Base-by-base conservation (phyloP, 768 basidiomycete species). In the Leccinum broughii region DNA sequence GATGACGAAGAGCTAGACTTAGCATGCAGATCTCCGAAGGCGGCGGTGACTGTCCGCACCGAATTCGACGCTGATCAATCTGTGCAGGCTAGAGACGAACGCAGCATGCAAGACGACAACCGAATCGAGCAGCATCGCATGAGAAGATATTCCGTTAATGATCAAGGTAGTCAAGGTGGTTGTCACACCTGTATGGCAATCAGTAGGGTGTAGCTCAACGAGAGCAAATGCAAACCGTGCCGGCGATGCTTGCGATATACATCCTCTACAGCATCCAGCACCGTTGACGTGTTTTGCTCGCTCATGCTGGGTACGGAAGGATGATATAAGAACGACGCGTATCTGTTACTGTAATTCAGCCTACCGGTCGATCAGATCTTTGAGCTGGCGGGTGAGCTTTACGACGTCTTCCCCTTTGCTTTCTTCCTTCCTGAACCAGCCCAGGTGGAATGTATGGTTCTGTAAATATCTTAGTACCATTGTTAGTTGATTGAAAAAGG, bases 71-170 rank as follows among this genome's bases (percentile, higher is more conserved):
- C 95, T 94, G 14, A 93, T 76, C 30, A 92, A 78, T 71, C 88
- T 89, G 74, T 95, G 85, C 50, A 98, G 74, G 57, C 86, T 84
- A 3, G 91, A 86, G 32, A 96, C 83, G 54, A 98, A 85, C 0
- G 92, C 89, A 0, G 93, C 93, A 68, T 96, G 86, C 1, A 97
- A 80, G 11, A 92, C 87, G 48, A 97, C 92, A 67, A 92, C 95
- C 6, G 92, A 92, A 71, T 96, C 94, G 46, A 97, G 80, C 4
- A 92, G 80, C 28, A 88, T 87, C 0, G 90, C 85, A 71, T 91
- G 91, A 17, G 87, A 83, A 3, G 92, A 85, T 56, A 95, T 91
- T 48, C 89, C 87, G 57, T 87, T 81, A 52, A 94, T 83, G 55
- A 96, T 84, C 53, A 97, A 77, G 3, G 76, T 81, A 6, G 93